These are phyloP conservation scores for Pythium plurisporium DNA, from an alignment of 352 stramenopile genomes.

Conservation along the genomic window DNA sequence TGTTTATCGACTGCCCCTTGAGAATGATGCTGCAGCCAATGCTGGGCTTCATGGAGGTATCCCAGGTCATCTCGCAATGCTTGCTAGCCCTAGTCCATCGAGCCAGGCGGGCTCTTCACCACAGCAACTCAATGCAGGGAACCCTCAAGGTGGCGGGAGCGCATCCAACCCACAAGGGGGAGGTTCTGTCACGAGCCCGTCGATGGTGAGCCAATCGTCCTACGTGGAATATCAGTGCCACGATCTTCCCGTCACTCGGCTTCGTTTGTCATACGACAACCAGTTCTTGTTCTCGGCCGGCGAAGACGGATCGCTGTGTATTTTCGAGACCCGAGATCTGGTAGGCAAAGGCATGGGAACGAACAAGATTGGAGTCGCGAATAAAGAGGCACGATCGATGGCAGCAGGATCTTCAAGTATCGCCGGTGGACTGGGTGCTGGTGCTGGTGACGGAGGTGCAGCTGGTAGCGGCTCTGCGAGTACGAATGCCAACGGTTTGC, in stretches of 20 bases:
- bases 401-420: constrained; percentile 10
- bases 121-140: constrained; percentile 16
- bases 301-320: constrained; percentile 88
- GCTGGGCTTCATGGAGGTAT: neutral
- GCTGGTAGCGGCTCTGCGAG: constrained; percentile 26
- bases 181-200: neutral
- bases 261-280: constrained; percentile 85
- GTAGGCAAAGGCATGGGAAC: constrained; percentile 32
- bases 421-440: constrained; percentile 4
- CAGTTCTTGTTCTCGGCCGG: constrained; percentile 91
- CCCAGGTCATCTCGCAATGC: constrained; percentile 1
- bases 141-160: constrained; percentile 11
- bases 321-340: constrained; percentile 85
- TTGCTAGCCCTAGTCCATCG: constrained; percentile 8
- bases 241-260: constrained; percentile 64
- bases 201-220: constrained; percentile 19
- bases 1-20: constrained; percentile 66
- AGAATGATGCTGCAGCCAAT: constrained; percentile 36
- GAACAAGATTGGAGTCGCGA: constrained; percentile 19
- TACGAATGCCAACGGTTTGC: constrained; percentile 54
- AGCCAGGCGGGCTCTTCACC: constrained; percentile 10
- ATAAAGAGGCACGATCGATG: constrained; percentile 20
- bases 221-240: constrained; percentile 78
- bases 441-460: constrained; percentile 23
- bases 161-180: constrained; percentile 16